Base-by-base conservation (phyloP, 805 yeast species). In the Kodamaea fukazawae region DNA sequence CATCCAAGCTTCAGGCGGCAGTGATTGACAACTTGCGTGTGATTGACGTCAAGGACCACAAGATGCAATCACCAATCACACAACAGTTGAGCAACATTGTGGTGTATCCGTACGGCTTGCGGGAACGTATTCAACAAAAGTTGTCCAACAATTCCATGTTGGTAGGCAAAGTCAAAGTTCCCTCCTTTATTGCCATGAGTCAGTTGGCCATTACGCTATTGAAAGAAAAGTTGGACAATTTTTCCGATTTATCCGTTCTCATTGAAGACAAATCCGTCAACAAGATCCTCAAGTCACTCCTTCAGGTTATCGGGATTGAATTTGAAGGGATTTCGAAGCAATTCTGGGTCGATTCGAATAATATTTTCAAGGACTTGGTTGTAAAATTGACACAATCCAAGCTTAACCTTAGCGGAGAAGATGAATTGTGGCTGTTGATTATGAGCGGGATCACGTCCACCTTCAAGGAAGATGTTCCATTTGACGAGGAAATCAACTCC, bases 171-270 rank as follows among this genome's bases (percentile, higher is more conserved):
- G 56, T 49, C 49, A 72, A 76, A 36, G 71, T 83, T 22, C 86
- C 90, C 2, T 71, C 84, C 0, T 85, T 84, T 50, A 70, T 77
- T 22, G 80, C 86, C 0, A 61, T 79, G 1, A 75, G 89, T 48
- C 71, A 70, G 38, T 50, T 54, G 12, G 68, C 83, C 0, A 60
- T 77, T 34, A 56, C 58, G 5, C 44, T 73, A 11, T 49, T 83
- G n/a, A 45, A 51, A 2, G 43, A 46, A 1, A 69, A 70, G 29
- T 38, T 83, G n/a, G 45, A 49, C 1, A 35, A 44, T 15, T 38
- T 57, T 2, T 27, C 42, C 0, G 68, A 69, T 32, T 57, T 70
- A 14, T 48, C 51, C 2, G 50, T 60, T 0, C 60, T 75, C 17
- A 38, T 81, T 2, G 53, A 63, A 9, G 79, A 79, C 43, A 67